phyloP scores from a whole-genome alignment of 176 grass and related monocot genomes.

The Chloris gayana region DNA sequence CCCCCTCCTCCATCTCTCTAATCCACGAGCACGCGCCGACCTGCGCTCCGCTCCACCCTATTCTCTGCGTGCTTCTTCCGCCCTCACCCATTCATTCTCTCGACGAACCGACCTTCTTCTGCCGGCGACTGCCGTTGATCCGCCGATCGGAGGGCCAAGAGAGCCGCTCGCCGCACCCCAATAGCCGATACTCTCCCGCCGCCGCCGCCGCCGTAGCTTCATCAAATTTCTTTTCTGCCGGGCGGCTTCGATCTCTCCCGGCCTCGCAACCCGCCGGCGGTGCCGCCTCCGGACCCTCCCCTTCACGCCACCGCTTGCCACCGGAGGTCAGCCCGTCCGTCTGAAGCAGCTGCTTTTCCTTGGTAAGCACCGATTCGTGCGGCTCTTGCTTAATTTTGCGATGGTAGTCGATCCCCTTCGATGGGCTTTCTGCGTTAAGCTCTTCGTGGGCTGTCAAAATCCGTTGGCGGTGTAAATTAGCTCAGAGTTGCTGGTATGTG shows the following conservation, averaged over 20 bases:
- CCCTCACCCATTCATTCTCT: not conserved
- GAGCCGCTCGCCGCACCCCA: not conserved
- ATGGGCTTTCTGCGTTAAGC: not conserved
- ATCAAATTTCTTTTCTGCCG: not conserved
- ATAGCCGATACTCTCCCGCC: not conserved
- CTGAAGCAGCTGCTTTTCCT: not conserved
- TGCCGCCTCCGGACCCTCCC: not conserved
- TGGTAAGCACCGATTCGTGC: not conserved
- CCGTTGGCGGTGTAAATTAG: not conserved
- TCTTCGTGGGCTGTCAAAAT: not conserved
- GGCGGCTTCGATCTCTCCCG: not conserved
- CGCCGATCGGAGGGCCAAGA: not conserved
- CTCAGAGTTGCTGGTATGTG: not conserved
- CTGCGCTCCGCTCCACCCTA: not conserved
- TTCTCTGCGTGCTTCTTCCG: not conserved
- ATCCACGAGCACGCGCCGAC: not conserved
- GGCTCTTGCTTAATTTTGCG: constrained; percentile 12
- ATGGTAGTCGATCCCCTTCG: not conserved
- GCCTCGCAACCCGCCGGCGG: not conserved
- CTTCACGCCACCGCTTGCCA: not conserved
- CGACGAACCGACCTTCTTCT: constrained; percentile 1
- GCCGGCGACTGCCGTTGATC: constrained; percentile 23
- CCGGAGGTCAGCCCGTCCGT: not conserved
- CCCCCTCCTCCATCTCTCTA: not conserved
- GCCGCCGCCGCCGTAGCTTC: not conserved